phyloP scores from a whole-genome alignment of 768 basidiomycete species.

The Asterophora parasitica region DNA sequence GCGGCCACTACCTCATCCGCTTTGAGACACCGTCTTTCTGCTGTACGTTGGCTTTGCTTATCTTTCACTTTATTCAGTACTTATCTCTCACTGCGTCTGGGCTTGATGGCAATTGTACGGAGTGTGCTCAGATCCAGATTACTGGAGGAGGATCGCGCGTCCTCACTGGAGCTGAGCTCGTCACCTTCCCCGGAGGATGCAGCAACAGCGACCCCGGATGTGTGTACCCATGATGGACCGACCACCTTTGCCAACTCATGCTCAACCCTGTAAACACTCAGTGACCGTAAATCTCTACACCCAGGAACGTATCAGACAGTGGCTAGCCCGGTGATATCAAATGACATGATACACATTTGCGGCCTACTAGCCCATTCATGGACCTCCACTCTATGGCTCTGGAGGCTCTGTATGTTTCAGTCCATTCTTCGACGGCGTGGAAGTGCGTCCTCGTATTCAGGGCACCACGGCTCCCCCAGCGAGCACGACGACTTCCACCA shows the following conservation, averaged over 20 bases:
- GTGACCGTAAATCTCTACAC: conserved; percentile 39
- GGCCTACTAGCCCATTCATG: conserved; percentile 36
- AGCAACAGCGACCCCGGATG: conserved; percentile 37
- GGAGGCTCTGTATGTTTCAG: not conserved
- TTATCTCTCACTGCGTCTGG: not conserved
- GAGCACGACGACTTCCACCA: conserved; percentile 13
- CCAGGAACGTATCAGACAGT: conserved; percentile 15
- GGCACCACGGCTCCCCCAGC: not conserved
- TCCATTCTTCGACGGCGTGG: not conserved
- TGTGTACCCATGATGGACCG: conserved; percentile 18
- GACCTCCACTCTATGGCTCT: conserved; percentile 41
- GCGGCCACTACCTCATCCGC: conserved; percentile 41
- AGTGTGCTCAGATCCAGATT: conserved; percentile 43
- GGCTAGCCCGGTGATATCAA: not conserved
- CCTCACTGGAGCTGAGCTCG: conserved; percentile 39
- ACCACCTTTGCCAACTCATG: conserved; percentile 1
- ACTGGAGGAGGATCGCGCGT: conserved; percentile 35
- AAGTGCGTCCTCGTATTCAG: not conserved
- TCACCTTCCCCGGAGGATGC: conserved; percentile 46
- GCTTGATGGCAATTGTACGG: conserved; percentile 55
- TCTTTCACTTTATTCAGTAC: conserved; percentile 1
- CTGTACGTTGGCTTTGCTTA: conserved; percentile 27
- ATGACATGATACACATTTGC: not conserved
- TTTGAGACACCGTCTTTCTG: conserved; percentile 49
- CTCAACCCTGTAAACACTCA: conserved; percentile 19